Base-by-base conservation (phyloP, 176 grass and related monocot genomes). In the Rhipidocladum racemiflorum region DNA sequence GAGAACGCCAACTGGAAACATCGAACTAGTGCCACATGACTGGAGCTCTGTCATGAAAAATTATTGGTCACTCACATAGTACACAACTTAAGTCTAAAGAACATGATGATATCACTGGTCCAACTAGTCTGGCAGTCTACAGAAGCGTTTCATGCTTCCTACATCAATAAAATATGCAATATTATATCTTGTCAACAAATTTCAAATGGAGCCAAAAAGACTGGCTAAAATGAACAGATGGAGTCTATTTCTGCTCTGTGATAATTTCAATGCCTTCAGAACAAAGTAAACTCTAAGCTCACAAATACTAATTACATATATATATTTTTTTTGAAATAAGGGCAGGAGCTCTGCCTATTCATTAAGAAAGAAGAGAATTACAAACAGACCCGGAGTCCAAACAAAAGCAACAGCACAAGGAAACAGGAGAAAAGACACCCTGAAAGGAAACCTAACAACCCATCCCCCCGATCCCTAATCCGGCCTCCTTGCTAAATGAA, bases 1-100 rank as follows among this genome's bases (percentile, higher is more conserved):
- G 92, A 99, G 49, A 99, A 93, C 10, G 87, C 96, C 77, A 99
- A 86, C 87, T 99, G 96, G 68, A 93, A 99, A 90, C 93, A 95
- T 39, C 76, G 89, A 87, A 91, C 85, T 75, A 93, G 70, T 74
- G 86, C 87, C 67, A 75, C 83, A 84, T 99, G 87, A 86, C 85
- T 91, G 36, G 89, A 95, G 82, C 80, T 92, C 96, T 99, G 89
- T 65, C 14, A 91, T 24, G 34, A 75, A 94, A 91, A 68, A 72
- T 66, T 46, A 78, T 45, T 25, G 8, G 81, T 84, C 38, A 85
- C 1, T 66, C 20, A 79, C 14, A 27, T 55, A 32, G 43, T 72
- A 72, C 27, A 65, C 36, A 69, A 82, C 17, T 54, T 34, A 77
- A 30, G 57, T 80, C 18, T 4, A 65, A 73, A 51, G 24, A 75